Base-by-base conservation (phyloP, 768 basidiomycete species). In the Agaricus bisporus region DNA sequence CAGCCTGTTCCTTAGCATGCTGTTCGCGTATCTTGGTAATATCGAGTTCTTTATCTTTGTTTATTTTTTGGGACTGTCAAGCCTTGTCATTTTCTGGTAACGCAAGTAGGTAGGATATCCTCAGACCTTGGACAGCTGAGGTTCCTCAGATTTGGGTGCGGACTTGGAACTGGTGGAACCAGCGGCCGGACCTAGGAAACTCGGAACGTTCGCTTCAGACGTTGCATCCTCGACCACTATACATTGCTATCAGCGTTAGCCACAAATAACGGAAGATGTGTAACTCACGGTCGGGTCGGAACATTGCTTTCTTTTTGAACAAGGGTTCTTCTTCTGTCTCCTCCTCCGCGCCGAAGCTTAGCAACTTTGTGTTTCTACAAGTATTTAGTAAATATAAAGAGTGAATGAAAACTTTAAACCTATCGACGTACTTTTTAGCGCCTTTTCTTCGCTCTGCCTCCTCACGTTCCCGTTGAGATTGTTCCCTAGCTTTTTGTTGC, bases 291-390 rank as follows among this genome's bases (percentile, higher is more conserved):
- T 97, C 94, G 35, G 90, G 89, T 25, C 95, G 74, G 20, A 77
- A 84, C 25, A 95, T 88, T 0, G 84, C 76, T 66, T 91, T 94
- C 76, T 92, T 93, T 70, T 85, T 85, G 58, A 82, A 74, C 1
- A 65, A 64, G 0, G 74, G 62, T 42, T 83, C 86, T 11, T 71
- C 78, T 7, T 81, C 84, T 25, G 79, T 85, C 32, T 62, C 82
- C n/a, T 68, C 81, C 32, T 80, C 86, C 43, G 82, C 86, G 7
- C 81, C 87, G 65, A 99, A 99, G 48, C 92, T 95, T 51, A 98
- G 68, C 9, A 99, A 69, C 52, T 87, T 88, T 9, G 89, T 88
- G 62, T 99, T 92, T 68, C 94, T 97, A 56, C 15, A 41, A 17
- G 11, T n/a, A 18, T 11, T 26, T 11, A 26, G 5, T 44, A n/a